phyloP scores from a whole-genome alignment of 2,329 filamentous ascomycete species.

The Trichophyton benhamiae region DNA sequence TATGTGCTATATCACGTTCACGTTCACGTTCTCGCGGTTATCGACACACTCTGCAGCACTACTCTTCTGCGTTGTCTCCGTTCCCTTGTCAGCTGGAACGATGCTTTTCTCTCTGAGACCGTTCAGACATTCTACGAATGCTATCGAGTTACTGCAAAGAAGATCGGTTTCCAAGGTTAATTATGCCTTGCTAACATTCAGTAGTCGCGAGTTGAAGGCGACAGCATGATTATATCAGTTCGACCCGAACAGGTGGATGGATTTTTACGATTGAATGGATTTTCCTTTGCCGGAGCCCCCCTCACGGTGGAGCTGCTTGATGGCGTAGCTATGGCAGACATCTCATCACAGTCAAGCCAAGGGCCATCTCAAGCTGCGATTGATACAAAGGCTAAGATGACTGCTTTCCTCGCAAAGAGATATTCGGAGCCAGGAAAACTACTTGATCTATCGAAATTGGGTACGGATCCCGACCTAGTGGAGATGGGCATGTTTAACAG shows the following conservation, averaged over 20 bases:
- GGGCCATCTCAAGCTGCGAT: slow-evolving; percentile 37
- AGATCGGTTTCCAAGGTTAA: slow-evolving; percentile 28
- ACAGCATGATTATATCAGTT: slow-evolving; percentile 56
- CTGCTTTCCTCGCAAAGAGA: slow-evolving; percentile 57
- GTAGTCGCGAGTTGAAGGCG: slow-evolving; percentile 58
- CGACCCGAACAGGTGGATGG: slow-evolving; percentile 52
- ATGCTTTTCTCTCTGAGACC: slow-evolving; percentile 21
- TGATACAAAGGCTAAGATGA: slow-evolving; percentile 57
- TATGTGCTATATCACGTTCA: slow-evolving; percentile 47
- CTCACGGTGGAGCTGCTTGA: slow-evolving; percentile 39
- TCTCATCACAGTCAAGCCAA: slow-evolving; percentile 10
- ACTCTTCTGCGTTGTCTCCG: slow-evolving; percentile 24
- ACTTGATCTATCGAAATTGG: slow-evolving; percentile 69
- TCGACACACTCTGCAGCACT: slow-evolving; percentile 26
- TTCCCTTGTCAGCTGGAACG: slow-evolving; percentile 33
- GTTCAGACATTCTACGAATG: slow-evolving; percentile 23
- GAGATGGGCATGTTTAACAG: slow-evolving; percentile 64
- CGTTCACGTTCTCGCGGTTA: slow-evolving; percentile 30
- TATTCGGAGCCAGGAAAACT: slow-evolving; percentile 63
- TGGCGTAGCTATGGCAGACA: slow-evolving; percentile 17
- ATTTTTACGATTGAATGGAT: slow-evolving; percentile 56
- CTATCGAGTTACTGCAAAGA: slow-evolving; percentile 26
- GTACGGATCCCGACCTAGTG: slow-evolving; percentile 57
- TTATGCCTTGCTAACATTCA: slow-evolving; percentile 53
- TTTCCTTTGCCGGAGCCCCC: slow-evolving; percentile 52